Percentiles rank a stretch among this genome's conserved stretches.
Conservation (phyloP, 805 yeast species). For the Scheffersomyces spartinae region DNA sequence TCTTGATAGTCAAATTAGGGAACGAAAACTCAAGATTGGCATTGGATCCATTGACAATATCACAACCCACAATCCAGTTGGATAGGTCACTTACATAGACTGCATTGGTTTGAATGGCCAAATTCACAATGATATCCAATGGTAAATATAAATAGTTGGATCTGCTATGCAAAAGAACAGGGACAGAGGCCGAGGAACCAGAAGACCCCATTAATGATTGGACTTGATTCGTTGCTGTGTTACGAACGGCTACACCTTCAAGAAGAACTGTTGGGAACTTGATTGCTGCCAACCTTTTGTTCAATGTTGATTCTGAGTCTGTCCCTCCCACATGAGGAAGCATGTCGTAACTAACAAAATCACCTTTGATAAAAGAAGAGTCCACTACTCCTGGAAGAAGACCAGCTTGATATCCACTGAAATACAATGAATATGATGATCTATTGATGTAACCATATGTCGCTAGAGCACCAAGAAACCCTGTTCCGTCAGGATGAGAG, state of each 20-base stretch:
- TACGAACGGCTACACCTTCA: too few relatives aligned
- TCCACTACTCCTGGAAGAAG: conserved; percentile 59
- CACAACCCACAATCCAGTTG: conserved; percentile 57
- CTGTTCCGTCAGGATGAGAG: too few relatives aligned
- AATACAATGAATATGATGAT: too few relatives aligned
- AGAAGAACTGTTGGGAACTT: too few relatives aligned
- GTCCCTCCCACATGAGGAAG: too few relatives aligned
- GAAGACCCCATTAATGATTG: too few relatives aligned
- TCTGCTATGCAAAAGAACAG: conserved; percentile 52
- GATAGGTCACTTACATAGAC: conserved; percentile 35
- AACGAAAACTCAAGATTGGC: conserved; percentile 44
- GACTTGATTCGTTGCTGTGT: conserved; percentile 5
- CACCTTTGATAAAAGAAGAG: conserved; percentile 31
- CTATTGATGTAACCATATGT: too few relatives aligned
- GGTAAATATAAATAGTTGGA: conserved; percentile 42
- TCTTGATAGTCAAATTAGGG: conserved; percentile 37
- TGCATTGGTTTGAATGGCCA: conserved; percentile 65
- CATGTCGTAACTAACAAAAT: conserved; percentile 37
- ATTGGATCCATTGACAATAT: conserved; percentile 27
- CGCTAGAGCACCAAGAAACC: too few relatives aligned
- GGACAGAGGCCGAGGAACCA: too few relatives aligned
- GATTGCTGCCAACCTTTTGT: too few relatives aligned
- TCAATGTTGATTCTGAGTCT: too few relatives aligned
- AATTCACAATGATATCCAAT: conserved; percentile 38
- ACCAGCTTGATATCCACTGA: too few relatives aligned